phyloP scores from a whole-genome alignment of 345 rosid genomes.

The Ceriops decandra region DNA sequence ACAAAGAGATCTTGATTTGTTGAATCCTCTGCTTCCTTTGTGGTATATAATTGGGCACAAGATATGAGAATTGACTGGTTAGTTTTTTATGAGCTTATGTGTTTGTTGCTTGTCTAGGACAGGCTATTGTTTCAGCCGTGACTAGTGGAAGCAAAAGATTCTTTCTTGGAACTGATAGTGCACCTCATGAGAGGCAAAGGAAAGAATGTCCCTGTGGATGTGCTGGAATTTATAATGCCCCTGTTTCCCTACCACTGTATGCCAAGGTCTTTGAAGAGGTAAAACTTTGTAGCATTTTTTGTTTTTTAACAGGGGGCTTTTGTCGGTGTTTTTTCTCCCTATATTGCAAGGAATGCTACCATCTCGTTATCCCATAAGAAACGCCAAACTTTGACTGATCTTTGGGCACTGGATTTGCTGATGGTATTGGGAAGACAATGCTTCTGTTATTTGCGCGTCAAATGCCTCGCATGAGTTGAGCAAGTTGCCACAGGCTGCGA shows the following conservation, averaged over 20 bases:
- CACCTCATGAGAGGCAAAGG: constrained; percentile 77
- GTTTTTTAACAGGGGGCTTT: neutral
- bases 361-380: too few relatives aligned
- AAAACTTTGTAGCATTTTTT: constrained; percentile 5
- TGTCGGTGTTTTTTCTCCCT: neutral
- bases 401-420: constrained; percentile 1
- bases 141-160: constrained; percentile 82
- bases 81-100: constrained; percentile 1
- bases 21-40: neutral
- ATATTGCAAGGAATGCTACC: too few relatives aligned
- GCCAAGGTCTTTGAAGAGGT: constrained; percentile 85
- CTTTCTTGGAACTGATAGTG: constrained; percentile 98
- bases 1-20: neutral
- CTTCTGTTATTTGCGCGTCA: neutral
- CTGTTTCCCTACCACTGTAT: constrained; percentile 61
- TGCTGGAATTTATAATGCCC: constrained; percentile 85
- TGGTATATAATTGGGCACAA: neutral
- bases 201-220: constrained; percentile 90
- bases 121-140: constrained; percentile 83
- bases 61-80: neutral
- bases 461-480: too few relatives aligned
- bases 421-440: neutral
- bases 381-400: neutral
- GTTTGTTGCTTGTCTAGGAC: constrained; percentile 44
- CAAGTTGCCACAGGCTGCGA: too few relatives aligned